Evolutionary conservation across 306 rosid genomes (phyloP).

Genomic region (Trichosanthes truncata): DNA sequence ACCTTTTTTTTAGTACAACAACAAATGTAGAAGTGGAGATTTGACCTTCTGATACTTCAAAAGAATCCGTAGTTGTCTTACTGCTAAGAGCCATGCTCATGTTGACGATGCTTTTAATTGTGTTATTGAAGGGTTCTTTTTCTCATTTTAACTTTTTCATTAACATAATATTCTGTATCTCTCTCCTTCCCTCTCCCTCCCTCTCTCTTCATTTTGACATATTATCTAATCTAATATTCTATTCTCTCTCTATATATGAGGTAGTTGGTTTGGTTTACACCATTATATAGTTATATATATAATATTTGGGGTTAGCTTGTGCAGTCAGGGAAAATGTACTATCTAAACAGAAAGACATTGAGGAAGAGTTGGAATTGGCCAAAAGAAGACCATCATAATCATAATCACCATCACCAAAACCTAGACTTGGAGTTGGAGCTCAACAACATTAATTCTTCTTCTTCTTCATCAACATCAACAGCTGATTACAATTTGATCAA

Average conservation of each 20-base stretch:
- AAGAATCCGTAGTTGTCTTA: no score
- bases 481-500: neutral
- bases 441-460: constrained; percentile 9
- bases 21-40: no score
- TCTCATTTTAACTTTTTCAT: no score
- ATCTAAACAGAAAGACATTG: constrained; percentile 34
- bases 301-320: neutral
- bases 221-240: neutral
- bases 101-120: no score
- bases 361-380: constrained; percentile 36
- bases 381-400: neutral
- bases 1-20: no score
- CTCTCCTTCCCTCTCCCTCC: neutral
- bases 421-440: constrained; percentile 39
- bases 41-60: no score
- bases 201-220: neutral
- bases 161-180: no score
- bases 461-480: neutral
- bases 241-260: neutral
- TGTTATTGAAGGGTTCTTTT: no score
- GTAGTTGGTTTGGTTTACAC: no score
- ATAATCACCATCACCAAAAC: neutral
- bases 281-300: neutral
- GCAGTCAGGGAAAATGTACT: constrained; percentile 38
- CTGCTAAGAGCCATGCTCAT: no score